Conservation (phyloP, 805 yeast species). For the Debaryomyces tyrocola region DNA sequence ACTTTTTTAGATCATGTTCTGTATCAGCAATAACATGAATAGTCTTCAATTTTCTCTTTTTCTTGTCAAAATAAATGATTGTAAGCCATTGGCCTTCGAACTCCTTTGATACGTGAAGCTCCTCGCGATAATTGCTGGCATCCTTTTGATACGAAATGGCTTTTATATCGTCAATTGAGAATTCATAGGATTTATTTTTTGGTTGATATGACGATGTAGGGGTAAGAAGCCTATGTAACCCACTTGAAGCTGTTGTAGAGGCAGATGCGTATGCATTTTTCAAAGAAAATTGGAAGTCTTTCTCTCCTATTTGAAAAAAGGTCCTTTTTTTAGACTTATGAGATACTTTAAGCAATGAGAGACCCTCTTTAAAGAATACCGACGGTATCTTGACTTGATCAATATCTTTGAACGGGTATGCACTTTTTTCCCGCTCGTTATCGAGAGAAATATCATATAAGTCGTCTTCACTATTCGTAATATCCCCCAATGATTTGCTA, state of each 20-base stretch:
- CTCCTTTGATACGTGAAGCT: conserved; percentile 69
- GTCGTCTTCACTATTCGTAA: not conserved
- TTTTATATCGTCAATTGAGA: conserved; percentile 60
- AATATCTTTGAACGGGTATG: conserved; percentile 10
- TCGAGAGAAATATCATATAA: not conserved
- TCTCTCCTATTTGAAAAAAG: conserved; percentile 54
- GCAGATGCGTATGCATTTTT: conserved; percentile 27
- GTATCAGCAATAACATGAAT: conserved; percentile 73
- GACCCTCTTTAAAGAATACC: conserved; percentile 53
- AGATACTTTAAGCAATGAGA: conserved; percentile 67
- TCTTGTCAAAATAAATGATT: conserved; percentile 63
- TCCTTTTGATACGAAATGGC: conserved; percentile 63
- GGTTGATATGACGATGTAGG: conserved; percentile 22
- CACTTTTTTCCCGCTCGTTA: conserved; percentile 9
- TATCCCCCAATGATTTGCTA: not conserved
- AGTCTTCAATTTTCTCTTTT: conserved; percentile 67
- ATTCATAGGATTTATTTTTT: conserved; percentile 29
- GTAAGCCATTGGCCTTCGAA: conserved; percentile 75
- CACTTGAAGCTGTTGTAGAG: conserved; percentile 10
- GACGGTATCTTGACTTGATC: conserved; percentile 39
- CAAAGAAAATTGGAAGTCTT: conserved; percentile 57
- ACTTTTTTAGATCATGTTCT: conserved; percentile 56
- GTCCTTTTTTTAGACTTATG: conserved; percentile 66
- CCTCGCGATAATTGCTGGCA: conserved; percentile 85
- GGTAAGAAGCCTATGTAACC: conserved; percentile 14